phyloP scores from a whole-genome alignment of 2,329 filamentous ascomycete genomes.

The Metarhizium anisopliae region DNA sequence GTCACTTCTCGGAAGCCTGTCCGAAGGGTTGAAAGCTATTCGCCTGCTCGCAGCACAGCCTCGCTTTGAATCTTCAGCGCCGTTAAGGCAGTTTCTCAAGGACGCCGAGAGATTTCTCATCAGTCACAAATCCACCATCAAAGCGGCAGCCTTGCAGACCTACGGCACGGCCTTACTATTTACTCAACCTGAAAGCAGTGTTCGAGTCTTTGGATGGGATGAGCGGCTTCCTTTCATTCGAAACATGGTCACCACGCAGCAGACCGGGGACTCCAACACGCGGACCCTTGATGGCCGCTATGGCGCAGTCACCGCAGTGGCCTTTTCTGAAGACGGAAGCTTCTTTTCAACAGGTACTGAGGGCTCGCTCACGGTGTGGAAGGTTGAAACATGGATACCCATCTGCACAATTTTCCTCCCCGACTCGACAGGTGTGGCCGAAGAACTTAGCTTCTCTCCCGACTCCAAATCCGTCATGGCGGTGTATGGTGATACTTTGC shows the following conservation, averaged over 20 bases:
- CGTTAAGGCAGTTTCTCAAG: slow-evolving; percentile 18
- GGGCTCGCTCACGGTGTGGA: slow-evolving; percentile 7
- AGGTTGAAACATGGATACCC: not conserved
- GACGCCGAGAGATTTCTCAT: slow-evolving; percentile 15
- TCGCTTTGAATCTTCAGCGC: slow-evolving; percentile 4
- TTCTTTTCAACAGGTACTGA: slow-evolving; percentile 7
- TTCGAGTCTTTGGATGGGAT: slow-evolving; percentile 9
- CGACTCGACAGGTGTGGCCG: slow-evolving; percentile 6
- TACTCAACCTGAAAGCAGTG: slow-evolving; percentile 15
- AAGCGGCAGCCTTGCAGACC: slow-evolving; percentile 20
- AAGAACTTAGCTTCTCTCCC: slow-evolving; percentile 8
- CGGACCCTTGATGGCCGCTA: slow-evolving; percentile 7
- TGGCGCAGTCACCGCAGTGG: slow-evolving; percentile 6
- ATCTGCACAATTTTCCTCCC: slow-evolving; percentile 7
- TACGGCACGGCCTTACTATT: slow-evolving; percentile 26
- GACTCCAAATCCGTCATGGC: slow-evolving; percentile 7
- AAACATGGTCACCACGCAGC: slow-evolving; percentile 6
- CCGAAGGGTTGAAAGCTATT: slow-evolving; percentile 5
- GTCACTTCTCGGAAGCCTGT: slow-evolving; percentile 8
- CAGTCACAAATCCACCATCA: slow-evolving; percentile 15
- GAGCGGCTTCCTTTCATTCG: slow-evolving; percentile 12
- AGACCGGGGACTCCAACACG: slow-evolving; percentile 6
- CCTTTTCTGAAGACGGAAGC: slow-evolving; percentile 8
- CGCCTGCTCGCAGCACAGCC: slow-evolving; percentile 1
- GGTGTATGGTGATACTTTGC: slow-evolving; percentile 6